phyloP scores from a whole-genome alignment of 352 stramenopile species.

The Phytophthora agathidicida region DNA sequence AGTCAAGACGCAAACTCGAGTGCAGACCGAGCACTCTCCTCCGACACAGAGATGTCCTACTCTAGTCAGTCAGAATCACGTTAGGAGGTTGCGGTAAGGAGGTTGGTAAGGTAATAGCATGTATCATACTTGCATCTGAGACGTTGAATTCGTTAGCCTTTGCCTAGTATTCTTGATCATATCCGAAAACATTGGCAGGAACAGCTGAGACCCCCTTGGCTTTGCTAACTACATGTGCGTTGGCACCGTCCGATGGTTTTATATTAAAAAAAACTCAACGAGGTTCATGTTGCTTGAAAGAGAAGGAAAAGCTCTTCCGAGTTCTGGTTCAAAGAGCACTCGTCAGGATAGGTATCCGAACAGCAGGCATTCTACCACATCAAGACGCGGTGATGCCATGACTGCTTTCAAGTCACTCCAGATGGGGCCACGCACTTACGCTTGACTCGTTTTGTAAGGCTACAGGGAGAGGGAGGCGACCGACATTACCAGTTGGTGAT shows the following conservation, averaged over 20 bases:
- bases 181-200: no score
- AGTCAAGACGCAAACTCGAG: constrained; percentile 9
- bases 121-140: no score
- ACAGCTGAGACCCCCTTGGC: no score
- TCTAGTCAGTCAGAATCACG: constrained; percentile 2
- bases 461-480: constrained; percentile 8
- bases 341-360: constrained; percentile 15
- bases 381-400: constrained; percentile 2
- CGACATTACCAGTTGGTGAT: constrained; percentile 9
- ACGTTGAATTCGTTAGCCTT: no score
- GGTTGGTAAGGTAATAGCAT: no score
- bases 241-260: no score
- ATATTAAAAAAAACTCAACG: no score
- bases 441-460: neutral
- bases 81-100: neutral
- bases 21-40: constrained; percentile 12
- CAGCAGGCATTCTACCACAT: constrained; percentile 1
- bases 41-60: constrained; percentile 9
- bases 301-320: no score
- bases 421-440: constrained; percentile 21
- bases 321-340: constrained; percentile 22
- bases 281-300: no score
- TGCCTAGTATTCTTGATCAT: no score
- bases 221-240: no score
- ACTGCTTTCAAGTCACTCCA: neutral